Base-by-base conservation (phyloP, 169 alveolate genomes). In the Plasmodium gaboni region DNA sequence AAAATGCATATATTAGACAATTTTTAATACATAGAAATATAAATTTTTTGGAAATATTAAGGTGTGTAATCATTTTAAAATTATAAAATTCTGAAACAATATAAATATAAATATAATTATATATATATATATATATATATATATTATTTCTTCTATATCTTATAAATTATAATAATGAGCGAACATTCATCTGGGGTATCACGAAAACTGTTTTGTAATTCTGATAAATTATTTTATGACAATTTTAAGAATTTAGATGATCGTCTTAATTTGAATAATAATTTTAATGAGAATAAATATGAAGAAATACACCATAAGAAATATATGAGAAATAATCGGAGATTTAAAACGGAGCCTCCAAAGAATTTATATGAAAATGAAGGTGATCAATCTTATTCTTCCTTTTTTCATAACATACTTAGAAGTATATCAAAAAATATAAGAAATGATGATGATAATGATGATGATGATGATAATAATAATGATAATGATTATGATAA, bases 321-420 rank as follows among this genome's bases (percentile, higher is more conserved):
- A 4, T 80, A 51, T 50, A 7, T 71, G 24, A 67, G 90, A 32
- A 80, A 38, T 80, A 83, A 44, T 22, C 68, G 91, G 38, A 60
- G 83, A 51, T 83, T 83, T 38, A 83, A 83, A 48, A 83, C 91
- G 1, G 91, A 83, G 13, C 91, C 91, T 5, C 73, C 91, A 6
- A 67, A 83, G 42, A 42, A 6, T 10, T 22, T 83, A 2, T 22
- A 55, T 59, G 72, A 78, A 44, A 19, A 55, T 51, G 87, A 48
- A 28, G 19, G 19, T 3, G n/a, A 19, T 0, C 7, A 51, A 15
- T 53, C 22, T 68, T 68, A 67, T 44, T 26, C 80, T 10, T 67
- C 83, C 2, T 68, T 83, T 32, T 83, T 83, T 67, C 76, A 68
- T 10, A 83, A 71, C n/a, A 68, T 83, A 38, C 69, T 83, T 67